These are phyloP conservation scores for Gyrodon lividus DNA, from an alignment of 768 basidiomycete species.

Conservation along the genomic window DNA sequence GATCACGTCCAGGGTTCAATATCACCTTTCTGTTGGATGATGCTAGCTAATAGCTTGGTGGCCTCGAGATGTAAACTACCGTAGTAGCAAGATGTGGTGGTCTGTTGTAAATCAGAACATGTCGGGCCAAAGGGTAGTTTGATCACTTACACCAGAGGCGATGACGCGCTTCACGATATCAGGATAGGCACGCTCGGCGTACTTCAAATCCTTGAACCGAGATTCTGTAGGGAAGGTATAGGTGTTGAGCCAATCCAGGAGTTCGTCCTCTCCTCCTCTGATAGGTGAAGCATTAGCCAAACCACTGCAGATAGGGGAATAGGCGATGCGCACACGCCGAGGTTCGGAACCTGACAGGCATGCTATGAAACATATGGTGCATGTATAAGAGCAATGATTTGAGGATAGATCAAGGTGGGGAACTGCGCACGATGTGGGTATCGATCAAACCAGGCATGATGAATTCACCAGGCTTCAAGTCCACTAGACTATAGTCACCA, in stretches of 20 bases:
- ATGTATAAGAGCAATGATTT: neutral
- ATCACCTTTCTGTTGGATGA: constrained; percentile 61
- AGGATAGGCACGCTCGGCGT: constrained; percentile 68
- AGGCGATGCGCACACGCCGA: constrained; percentile 32
- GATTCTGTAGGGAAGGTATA: constrained; percentile 89
- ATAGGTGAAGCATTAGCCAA: constrained; percentile 6
- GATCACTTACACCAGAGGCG: constrained; percentile 65
- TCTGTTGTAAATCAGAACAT: constrained; percentile 39
- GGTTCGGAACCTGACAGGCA: constrained; percentile 43
- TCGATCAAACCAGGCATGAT: constrained; percentile 88
- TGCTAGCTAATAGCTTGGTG: constrained; percentile 78
- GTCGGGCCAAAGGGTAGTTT: neutral
- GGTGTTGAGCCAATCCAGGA: constrained; percentile 84
- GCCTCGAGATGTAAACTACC: constrained; percentile 78
- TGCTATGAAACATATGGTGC: constrained; percentile 21
- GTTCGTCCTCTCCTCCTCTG: constrained; percentile 82
- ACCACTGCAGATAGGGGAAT: neutral
- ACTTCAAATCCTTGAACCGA: constrained; percentile 64
- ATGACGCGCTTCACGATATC: constrained; percentile 71
- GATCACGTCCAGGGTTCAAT: neutral
- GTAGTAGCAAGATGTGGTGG: constrained; percentile 93
- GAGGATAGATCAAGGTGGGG: neutral
- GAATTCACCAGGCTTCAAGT: constrained; percentile 57
- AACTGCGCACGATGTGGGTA: constrained; percentile 76
- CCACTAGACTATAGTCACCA: constrained; percentile 30